Base-by-base conservation (phyloP, 2,329 filamentous ascomycete genomes). In the Clonostachys sp. region DNA sequence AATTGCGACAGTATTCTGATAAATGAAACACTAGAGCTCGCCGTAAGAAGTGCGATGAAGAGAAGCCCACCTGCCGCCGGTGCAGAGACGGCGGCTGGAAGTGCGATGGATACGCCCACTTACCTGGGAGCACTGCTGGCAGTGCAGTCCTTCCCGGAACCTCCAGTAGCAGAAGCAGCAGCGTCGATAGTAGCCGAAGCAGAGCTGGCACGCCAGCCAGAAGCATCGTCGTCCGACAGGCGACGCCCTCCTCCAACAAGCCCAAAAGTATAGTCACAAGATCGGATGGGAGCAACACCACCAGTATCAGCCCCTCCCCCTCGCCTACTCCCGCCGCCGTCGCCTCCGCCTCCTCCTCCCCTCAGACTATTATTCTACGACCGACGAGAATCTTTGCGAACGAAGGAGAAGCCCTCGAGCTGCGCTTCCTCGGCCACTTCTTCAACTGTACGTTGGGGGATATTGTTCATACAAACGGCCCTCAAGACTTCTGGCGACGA, bases 21-120 rank as follows among this genome's bases (percentile, higher is more conserved):
- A 48, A 44, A 44, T 34, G 17, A 30, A 30, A 30, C 9, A 30
- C 24, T 30, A 30, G 24, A 30, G 24, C 24, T 30, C 36, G 47
- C 24, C 42, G 44, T 2, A 48, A 48, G 43, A 48, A 48, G 38
- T 48, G 47, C 38, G 43, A 45, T 33, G 47, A 48, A 38, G 43
- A 30, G 13, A 45, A 45, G 30, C 47, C 47, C 6, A 38, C 39
- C 9, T 48, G 47, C 42, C 47, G 42, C 14, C 17, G 42, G 24
- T 48, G 47, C 47, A n/a, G 18, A 18, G 14, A 18, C 9, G 43
- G 44, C 13, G 47, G 44, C 6, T 48, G 34, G 34, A 38, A 42
- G 16, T 48, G 47, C 33, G 47, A 48, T 42, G 47, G 47, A 4
- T 48, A 48, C 33, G 30, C 45, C 13, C 13, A 33, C n/a, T 17